A percentile compares a stretch with the other conserved stretches of the same genome.
These are phyloP conservation scores for Eucalyptus grandis DNA, from an alignment of 345 rosid species.

Conservation along the genomic window DNA sequence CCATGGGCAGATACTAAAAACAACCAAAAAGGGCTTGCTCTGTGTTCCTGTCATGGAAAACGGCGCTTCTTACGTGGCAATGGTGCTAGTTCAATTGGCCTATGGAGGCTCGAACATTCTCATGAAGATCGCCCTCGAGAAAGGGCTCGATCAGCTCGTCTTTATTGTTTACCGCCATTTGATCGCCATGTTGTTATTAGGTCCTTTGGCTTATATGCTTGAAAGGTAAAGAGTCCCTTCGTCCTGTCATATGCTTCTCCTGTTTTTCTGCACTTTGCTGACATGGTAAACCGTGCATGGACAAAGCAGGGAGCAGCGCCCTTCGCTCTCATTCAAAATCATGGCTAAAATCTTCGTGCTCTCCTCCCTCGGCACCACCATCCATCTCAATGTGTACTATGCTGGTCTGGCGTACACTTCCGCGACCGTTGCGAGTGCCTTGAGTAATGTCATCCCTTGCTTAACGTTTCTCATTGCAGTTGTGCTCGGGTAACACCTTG, in stretches of 20 bases:
- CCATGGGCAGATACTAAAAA: neutral
- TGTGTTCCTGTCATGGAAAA: neutral
- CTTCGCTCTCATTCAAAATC: constrained; percentile 9
- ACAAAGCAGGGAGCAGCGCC: constrained; percentile 18
- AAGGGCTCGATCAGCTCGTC: constrained; percentile 24
- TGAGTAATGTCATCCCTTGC: constrained; percentile 30
- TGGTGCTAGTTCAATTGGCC: constrained; percentile 17
- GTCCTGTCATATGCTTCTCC: neutral
- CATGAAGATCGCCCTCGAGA: constrained; percentile 22
- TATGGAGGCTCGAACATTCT: constrained; percentile 28
- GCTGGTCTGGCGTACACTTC: constrained; percentile 25
- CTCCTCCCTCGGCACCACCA: constrained; percentile 26
- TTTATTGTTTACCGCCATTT: constrained; percentile 28
- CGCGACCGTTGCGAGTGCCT: constrained; percentile 27
- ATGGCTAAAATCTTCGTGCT: constrained; percentile 23
- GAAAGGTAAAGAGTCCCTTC: constrained; percentile 17
- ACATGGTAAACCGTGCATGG: neutral
- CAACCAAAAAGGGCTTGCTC: neutral
- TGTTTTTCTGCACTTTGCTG: neutral
- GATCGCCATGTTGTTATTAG: constrained; percentile 18
- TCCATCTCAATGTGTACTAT: constrained; percentile 32
- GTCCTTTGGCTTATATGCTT: constrained; percentile 26
- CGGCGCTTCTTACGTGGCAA: constrained; percentile 10
- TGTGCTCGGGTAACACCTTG: constrained; percentile 14
- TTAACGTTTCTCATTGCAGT: constrained; percentile 27